Evolutionary conservation across 23 red algal genomes (phyloP).

Genomic region (Gracilariopsis chorda): DNA sequence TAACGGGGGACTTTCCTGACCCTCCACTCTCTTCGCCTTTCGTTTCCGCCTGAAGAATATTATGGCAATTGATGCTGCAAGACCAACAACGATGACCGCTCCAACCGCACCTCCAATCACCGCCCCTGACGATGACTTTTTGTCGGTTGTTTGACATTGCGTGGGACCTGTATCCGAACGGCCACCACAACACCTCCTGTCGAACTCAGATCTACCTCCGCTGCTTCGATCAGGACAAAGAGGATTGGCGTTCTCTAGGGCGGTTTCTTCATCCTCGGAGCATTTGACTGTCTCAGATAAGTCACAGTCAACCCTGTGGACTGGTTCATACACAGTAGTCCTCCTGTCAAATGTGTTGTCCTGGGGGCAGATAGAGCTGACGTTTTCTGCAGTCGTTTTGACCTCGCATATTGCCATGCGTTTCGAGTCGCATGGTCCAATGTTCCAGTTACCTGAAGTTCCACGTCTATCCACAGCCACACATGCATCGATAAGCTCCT

Average conservation of each 20-base stretch:
- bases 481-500: neutral
- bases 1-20: too few species aligned
- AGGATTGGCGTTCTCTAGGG: neutral
- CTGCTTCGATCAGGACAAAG: neutral
- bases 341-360: neutral
- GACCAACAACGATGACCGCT: neutral
- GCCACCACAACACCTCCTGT: slow-evolving; percentile 17
- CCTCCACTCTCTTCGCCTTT: too few species aligned
- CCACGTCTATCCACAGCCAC: slow-evolving; percentile 1
- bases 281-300: neutral
- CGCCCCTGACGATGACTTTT: neutral
- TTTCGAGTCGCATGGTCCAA: slow-evolving; percentile 3
- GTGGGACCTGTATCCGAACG: neutral
- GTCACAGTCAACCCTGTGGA: neutral
- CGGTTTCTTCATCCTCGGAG: slow-evolving; percentile 2
- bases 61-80: neutral
- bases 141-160: neutral
- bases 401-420: slow-evolving; percentile 3
- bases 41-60: neutral
- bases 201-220: neutral
- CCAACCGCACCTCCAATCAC: neutral
- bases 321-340: neutral
- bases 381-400: neutral
- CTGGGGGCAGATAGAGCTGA: neutral
- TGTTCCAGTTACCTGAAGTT: slow-evolving; percentile 3